These are phyloP conservation scores for Backusella westeae DNA, from an alignment of 192 early-diverging fungal species.

Conservation along the genomic window DNA sequence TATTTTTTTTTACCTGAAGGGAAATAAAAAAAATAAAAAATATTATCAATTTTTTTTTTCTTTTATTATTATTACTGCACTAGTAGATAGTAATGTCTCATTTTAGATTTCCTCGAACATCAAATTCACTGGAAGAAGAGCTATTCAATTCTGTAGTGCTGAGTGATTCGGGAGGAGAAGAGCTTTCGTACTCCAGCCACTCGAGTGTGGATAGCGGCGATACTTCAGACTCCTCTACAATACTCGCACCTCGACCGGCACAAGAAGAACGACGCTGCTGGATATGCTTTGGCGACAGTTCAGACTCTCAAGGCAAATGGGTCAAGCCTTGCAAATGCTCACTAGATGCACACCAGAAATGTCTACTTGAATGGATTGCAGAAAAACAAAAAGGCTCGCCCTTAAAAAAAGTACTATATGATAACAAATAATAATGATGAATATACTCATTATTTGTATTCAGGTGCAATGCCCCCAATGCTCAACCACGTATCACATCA, in stretches of 20 bases:
- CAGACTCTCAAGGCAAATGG: constrained; percentile 62
- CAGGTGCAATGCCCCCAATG: constrained; percentile 76
- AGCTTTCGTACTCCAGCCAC: background rate
- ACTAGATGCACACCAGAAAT: constrained; percentile 72
- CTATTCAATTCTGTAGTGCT: background rate
- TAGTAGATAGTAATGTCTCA: background rate
- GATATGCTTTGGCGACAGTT: constrained; percentile 74
- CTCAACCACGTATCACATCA: constrained; percentile 59
- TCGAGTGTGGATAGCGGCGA: background rate
- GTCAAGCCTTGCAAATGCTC: constrained; percentile 73
- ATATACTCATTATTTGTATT: background rate
- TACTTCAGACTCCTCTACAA: background rate
- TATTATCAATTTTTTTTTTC: no score
- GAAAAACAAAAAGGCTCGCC: constrained; percentile 61
- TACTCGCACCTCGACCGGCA: background rate
- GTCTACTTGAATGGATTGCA: constrained; percentile 72
- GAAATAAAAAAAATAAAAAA: no score
- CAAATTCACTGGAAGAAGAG: background rate
- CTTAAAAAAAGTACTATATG: constrained; percentile 39
- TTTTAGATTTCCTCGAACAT: background rate
- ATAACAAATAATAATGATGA: background rate
- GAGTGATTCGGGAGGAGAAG: background rate
- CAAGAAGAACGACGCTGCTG: constrained; percentile 45
- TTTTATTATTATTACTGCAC: no score
- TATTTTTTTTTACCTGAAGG: no score